Percentiles rank a stretch among this genome's conserved stretches.
Conservation (phyloP, 345 rosid genomes). For the Viola odorata region DNA sequence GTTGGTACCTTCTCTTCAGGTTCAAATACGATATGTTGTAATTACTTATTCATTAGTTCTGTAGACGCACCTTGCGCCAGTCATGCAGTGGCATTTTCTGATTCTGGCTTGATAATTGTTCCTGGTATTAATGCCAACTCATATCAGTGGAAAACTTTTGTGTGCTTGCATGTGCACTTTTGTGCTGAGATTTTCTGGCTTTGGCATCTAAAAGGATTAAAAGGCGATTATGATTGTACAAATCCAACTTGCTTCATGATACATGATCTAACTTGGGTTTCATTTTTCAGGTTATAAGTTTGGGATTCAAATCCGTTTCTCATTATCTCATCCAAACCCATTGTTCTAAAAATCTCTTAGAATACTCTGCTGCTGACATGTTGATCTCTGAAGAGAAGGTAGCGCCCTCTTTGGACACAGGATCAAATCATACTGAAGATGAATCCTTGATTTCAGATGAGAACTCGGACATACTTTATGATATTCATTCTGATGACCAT, state of each 20-base stretch:
- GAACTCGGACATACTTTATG: not conserved
- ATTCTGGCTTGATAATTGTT: not conserved
- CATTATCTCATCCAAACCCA: conserved; percentile 35
- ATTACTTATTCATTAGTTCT: too few species aligned
- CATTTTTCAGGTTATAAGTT: conserved; percentile 16
- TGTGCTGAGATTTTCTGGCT: not conserved
- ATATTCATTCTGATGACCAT: not conserved
- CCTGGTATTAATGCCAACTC: not conserved
- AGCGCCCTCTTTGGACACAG: not conserved
- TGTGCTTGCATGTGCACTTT: not conserved
- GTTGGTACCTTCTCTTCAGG: conserved; percentile 8
- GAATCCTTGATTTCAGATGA: not conserved
- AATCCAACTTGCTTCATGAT: too few species aligned
- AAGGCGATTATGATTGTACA: not conserved
- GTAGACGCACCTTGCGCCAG: too few species aligned
- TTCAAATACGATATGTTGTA: not conserved
- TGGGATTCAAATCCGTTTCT: conserved; percentile 39
- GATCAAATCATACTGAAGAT: not conserved
- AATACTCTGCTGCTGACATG: conserved; percentile 9
- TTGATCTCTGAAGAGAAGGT: conserved; percentile 4
- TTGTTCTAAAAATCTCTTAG: not conserved
- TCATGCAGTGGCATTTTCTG: too few species aligned
- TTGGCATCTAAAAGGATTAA: not conserved
- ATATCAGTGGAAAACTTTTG: not conserved
- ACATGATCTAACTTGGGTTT: not conserved